A percentile compares a stretch with the other conserved stretches of the same genome.
Conservation (phyloP, 2,329 filamentous ascomycete genomes). For the Pseudopyrenochaeta lycopersici region DNA sequence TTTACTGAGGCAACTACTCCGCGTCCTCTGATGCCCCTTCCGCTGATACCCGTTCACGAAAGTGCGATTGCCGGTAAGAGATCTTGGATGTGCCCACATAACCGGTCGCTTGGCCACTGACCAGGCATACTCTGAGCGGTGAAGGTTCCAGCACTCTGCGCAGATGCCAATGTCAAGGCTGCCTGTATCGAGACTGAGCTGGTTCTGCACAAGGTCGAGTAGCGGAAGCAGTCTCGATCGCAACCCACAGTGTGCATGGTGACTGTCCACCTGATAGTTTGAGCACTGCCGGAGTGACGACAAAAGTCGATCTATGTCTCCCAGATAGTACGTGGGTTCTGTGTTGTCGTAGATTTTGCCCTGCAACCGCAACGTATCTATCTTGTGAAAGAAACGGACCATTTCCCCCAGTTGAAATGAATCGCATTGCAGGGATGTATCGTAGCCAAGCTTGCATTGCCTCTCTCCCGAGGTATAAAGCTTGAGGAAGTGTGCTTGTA, state of each 20-base stretch:
- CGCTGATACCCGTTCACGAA: constrained; percentile 17
- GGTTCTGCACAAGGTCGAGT: constrained; percentile 68
- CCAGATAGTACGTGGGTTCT: constrained; percentile 60
- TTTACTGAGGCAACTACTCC: constrained; percentile 42
- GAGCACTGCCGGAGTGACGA: constrained; percentile 71
- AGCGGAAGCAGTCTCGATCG: constrained; percentile 71
- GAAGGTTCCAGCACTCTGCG: constrained; percentile 54
- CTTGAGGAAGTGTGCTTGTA: constrained; percentile 72
- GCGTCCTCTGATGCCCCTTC: constrained; percentile 31
- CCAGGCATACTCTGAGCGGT: constrained; percentile 55
- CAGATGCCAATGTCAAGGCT: constrained; percentile 55
- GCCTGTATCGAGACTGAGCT: constrained; percentile 44
- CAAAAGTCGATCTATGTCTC: constrained; percentile 70
- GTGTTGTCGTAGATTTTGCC: constrained; percentile 52
- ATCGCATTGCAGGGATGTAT: constrained; percentile 76
- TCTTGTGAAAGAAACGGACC: constrained; percentile 72
- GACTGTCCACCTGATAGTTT: constrained; percentile 76
- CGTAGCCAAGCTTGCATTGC: constrained; percentile 79
- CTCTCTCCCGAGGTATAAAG: constrained; percentile 72
- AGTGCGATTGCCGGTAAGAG: constrained; percentile 27
- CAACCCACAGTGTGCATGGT: constrained; percentile 78
- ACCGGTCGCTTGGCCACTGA: constrained; percentile 55
- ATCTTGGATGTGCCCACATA: constrained; percentile 48
- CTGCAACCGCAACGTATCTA: constrained; percentile 67
- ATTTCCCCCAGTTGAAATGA: constrained; percentile 82